These are phyloP conservation scores for Avena eriantha DNA, from an alignment of 176 grass and related monocot genomes.

Conservation along the genomic window DNA sequence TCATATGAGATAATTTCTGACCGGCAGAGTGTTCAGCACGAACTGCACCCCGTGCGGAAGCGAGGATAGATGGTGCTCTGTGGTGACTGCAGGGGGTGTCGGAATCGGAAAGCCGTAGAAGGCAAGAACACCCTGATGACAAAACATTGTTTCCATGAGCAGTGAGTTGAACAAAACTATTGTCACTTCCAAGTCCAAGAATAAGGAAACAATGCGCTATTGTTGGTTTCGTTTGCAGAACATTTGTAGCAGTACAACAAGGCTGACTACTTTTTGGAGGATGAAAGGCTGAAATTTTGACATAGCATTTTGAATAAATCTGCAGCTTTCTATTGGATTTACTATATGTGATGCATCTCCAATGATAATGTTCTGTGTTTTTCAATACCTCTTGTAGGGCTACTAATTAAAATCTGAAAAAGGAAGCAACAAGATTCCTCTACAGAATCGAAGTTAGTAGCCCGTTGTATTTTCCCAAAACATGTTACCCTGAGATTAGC, in stretches of 20 bases:
- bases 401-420: neutral
- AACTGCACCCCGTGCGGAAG: conserved; percentile 25
- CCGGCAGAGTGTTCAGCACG: conserved; percentile 39
- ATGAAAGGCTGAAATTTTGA: neutral
- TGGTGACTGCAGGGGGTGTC: neutral
- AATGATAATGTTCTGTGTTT: neutral
- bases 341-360: neutral
- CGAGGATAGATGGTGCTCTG: neutral
- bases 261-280: neutral
- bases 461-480: neutral
- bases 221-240: neutral
- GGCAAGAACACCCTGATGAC: conserved; percentile 41
- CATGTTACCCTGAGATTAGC: conserved; percentile 28
- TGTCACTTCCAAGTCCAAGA: neutral
- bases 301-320: neutral
- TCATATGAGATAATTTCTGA: conserved; percentile 14
- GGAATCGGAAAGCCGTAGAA: conserved; percentile 38
- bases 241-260: neutral
- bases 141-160: conserved; percentile 12
- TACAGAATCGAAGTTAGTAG: neutral
- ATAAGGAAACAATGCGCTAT: neutral
- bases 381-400: neutral
- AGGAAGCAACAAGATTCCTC: neutral
- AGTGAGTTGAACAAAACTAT: neutral
- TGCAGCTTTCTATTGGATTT: neutral